Evolutionary conservation across 2,329 filamentous ascomycete species (phyloP).

Genomic region (Verticillium alfalfae): DNA sequence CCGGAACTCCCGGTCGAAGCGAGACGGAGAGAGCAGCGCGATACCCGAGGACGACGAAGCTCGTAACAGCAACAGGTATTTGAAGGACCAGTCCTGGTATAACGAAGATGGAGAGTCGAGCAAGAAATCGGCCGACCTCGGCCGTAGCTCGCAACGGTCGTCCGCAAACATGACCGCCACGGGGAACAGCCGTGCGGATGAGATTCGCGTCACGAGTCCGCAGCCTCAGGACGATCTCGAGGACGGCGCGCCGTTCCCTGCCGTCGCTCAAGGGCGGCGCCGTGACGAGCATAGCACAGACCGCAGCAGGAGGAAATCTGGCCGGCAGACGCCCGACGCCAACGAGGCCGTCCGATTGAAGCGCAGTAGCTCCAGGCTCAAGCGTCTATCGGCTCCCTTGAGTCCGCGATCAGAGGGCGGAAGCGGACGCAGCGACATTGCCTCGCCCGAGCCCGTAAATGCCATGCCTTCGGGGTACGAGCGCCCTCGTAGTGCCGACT

Average conservation of each 20-base stretch:
- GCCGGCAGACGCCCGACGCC: conserved; percentile 42
- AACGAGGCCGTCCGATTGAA: conserved; percentile 39
- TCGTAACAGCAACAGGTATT: conserved; percentile 1
- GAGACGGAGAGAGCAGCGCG: conserved; percentile 35
- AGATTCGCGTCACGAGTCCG: background rate
- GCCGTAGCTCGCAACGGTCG: conserved; percentile 4
- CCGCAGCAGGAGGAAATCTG: conserved; percentile 38
- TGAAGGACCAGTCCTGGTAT: conserved; percentile 10
- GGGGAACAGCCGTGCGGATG: background rate
- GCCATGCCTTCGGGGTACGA: conserved; percentile 53
- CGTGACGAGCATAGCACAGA: conserved; percentile 45
- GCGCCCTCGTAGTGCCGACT: conserved; percentile 73
- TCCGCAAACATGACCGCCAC: background rate
- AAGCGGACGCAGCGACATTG: conserved; percentile 4
- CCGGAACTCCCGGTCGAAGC: conserved; percentile 43
- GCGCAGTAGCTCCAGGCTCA: conserved; percentile 52
- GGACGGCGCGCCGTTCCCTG: conserved; percentile 65
- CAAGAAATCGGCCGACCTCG: conserved; percentile 17
- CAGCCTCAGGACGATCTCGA: conserved; percentile 28
- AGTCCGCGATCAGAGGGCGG: conserved; percentile 34
- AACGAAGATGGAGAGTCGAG: conserved; percentile 9
- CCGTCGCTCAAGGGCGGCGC: conserved; percentile 56
- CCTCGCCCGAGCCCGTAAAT: conserved; percentile 13
- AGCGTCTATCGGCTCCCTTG: conserved; percentile 47
- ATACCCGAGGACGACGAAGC: conserved; percentile 38